Evolutionary conservation across 2,329 filamentous ascomycete species (phyloP).

Genomic region (Cladosporium cucumerinum): DNA sequence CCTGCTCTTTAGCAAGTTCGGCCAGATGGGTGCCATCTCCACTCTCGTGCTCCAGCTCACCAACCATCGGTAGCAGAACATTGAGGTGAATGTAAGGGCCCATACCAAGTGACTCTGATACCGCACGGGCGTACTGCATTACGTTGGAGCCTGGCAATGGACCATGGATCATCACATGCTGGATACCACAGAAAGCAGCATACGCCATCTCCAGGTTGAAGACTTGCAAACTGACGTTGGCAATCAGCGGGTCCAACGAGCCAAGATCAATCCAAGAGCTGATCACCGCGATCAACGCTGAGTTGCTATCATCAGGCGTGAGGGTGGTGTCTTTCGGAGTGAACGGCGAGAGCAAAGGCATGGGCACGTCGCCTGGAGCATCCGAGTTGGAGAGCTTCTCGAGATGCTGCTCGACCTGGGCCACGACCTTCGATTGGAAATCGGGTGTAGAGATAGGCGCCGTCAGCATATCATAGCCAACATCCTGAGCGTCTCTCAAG

Average conservation of each 20-base stretch:
- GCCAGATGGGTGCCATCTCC: conserved; percentile 54
- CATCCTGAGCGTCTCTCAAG: conserved; percentile 59
- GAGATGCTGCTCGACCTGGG: conserved; percentile 57
- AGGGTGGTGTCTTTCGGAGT: conserved; percentile 76
- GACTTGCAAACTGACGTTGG: conserved; percentile 83
- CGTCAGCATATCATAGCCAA: conserved; percentile 73
- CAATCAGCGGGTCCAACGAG: conserved; percentile 76
- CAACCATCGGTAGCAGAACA: conserved; percentile 79
- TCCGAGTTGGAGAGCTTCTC: conserved; percentile 43
- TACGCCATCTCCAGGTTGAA: conserved; percentile 89
- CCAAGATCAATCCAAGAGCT: conserved; percentile 92
- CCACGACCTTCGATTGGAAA: conserved; percentile 67
- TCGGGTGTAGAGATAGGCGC: conserved; percentile 71
- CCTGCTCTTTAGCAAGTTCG: conserved; percentile 39
- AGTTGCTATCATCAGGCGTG: conserved; percentile 64
- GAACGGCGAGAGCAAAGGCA: conserved; percentile 58
- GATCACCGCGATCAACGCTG: conserved; percentile 72
- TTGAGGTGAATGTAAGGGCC: conserved; percentile 76
- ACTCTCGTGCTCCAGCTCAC: conserved; percentile 59
- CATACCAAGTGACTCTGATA: conserved; percentile 73
- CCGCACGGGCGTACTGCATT: conserved; percentile 76
- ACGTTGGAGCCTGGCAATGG: conserved; percentile 54
- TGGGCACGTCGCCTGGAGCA: conserved; percentile 38
- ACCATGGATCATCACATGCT: conserved; percentile 76
- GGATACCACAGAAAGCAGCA: conserved; percentile 89